Conservation (phyloP, 2,329 filamentous ascomycete genomes). For the Hymenoscyphus occultus region DNA sequence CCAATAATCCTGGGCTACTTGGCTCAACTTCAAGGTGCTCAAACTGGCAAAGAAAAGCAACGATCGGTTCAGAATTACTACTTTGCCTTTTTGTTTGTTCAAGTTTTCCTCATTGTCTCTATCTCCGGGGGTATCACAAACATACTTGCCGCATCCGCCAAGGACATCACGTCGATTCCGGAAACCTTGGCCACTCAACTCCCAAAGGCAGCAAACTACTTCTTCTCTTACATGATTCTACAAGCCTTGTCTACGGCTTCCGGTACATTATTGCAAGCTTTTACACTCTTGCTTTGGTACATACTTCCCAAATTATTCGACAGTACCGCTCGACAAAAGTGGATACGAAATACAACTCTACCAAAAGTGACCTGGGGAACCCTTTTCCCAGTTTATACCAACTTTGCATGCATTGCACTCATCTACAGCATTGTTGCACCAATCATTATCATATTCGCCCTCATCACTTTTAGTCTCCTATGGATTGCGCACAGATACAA, state of each 20-base stretch:
- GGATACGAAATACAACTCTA: slow-evolving; percentile 76
- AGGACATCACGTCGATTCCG: slow-evolving; percentile 61
- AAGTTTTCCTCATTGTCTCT: slow-evolving; percentile 90
- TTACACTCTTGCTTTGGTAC: slow-evolving; percentile 77
- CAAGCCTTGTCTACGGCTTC: slow-evolving; percentile 90
- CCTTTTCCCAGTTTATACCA: slow-evolving; percentile 95
- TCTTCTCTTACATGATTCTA: slow-evolving; percentile 97
- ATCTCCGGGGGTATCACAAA: slow-evolving; percentile 66
- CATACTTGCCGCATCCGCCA: slow-evolving; percentile 41
- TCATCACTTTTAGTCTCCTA: slow-evolving; percentile 85
- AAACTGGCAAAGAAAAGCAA: slow-evolving; percentile 75
- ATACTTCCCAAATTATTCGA: slow-evolving; percentile 77
- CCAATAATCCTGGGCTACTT: slow-evolving; percentile 76
- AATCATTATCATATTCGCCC: slow-evolving; percentile 86
- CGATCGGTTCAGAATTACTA: slow-evolving; percentile 90
- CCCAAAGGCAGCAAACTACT: slow-evolving; percentile 89
- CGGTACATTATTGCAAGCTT: slow-evolving; percentile 80
- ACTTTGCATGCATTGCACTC: slow-evolving; percentile 87
- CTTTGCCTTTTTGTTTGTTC: slow-evolving; percentile 90
- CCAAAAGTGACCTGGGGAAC: slow-evolving; percentile 82
- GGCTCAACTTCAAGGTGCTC: slow-evolving; percentile 70
- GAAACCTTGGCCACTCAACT: slow-evolving; percentile 72
- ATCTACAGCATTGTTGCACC: slow-evolving; percentile 89
- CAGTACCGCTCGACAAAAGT: slow-evolving; percentile 78
- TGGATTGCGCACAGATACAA: slow-evolving; percentile 98